Base-by-base conservation (phyloP, 352 stramenopile genomes). In the Phytophthora brassicae region DNA sequence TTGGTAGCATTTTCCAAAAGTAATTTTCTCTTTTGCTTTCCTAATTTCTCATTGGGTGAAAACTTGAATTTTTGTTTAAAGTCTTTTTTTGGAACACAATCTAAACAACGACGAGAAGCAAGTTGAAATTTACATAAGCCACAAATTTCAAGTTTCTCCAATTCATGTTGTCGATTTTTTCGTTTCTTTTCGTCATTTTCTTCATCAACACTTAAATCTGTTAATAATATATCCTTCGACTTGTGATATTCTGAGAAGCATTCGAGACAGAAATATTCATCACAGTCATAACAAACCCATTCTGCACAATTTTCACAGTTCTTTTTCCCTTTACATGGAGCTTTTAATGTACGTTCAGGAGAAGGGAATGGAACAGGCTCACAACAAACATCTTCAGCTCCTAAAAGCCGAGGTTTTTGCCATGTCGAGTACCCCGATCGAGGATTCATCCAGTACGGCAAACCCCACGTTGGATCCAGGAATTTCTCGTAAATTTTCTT, bases 371-470 rank as follows among this genome's bases (percentile, higher is more conserved):
- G 80, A 13, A 91, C 72, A 22, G 63, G 59, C 28, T 89, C 80
- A 0, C 36, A 43, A 0, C 26, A 20, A 16, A 93, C 80, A 43
- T 93, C 82, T n/a, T 79, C 57, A 46, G 83, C 75, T 19, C 72
- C 70, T 7, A 93, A 59, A 0, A 60, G 56, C 0, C 45, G 47
- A 0, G 82, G 81, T 56, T 93, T 93, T 29, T 64, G 59, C 82
- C 84, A 93, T 35, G 84, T 93, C 4, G 79, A 88, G 41, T 75
- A 90, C 0, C 79, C 80, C 3, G 82, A 81, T 1, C 58, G 66
- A 0, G 80, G 84, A 44, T 93, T 90, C 50, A 82, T 66, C 84
- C 84, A 92, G 42, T 92, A 93, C 0, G 82, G 82, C 7, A 88
- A 13, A 0, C 67, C 68, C 66, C 71, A 89, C 6, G 79, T 73